phyloP scores from a whole-genome alignment of 352 stramenopile genomes.

The Hyphochytrium catenoides region DNA sequence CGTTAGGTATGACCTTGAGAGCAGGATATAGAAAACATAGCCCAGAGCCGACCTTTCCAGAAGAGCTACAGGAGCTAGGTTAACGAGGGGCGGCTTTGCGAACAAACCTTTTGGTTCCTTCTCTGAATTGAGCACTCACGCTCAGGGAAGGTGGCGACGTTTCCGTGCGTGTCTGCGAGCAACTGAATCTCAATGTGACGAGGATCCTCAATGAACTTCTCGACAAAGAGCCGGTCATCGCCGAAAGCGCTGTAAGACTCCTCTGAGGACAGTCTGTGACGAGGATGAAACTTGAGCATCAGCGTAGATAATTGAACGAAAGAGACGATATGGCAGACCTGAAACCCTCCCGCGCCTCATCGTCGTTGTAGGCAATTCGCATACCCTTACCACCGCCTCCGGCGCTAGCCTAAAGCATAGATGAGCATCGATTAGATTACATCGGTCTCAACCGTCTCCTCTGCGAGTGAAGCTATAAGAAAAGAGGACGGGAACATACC shows the following conservation, averaged over 20 bases:
- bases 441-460: too few relatives aligned
- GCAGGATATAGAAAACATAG: too few relatives aligned
- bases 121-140: conserved; percentile 88
- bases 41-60: conserved; percentile 7
- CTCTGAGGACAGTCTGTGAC: conserved; percentile 26
- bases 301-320: not conserved
- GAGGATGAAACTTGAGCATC: not conserved
- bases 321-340: conserved; percentile 17
- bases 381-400: conserved; percentile 90
- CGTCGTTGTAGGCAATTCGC: conserved; percentile 75
- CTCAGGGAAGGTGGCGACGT: conserved; percentile 74
- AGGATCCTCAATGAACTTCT: conserved; percentile 90
- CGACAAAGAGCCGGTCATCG: conserved; percentile 85
- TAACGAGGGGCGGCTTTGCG: not conserved
- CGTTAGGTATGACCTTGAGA: too few relatives aligned
- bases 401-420: conserved; percentile 91
- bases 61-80: conserved; percentile 1
- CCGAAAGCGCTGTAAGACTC: conserved; percentile 73
- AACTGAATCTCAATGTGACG: conserved; percentile 97
- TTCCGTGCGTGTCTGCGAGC: conserved; percentile 67
- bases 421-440: conserved; percentile 5
- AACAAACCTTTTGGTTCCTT: conserved; percentile 83
- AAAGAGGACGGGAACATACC: not conserved
- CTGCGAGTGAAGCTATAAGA: too few relatives aligned
- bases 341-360: conserved; percentile 62